Evolutionary conservation across 345 rosid genomes (phyloP), one percentile per base, ranked within the genome.

Genomic region (Excoecaria cochinchinensis): DNA sequence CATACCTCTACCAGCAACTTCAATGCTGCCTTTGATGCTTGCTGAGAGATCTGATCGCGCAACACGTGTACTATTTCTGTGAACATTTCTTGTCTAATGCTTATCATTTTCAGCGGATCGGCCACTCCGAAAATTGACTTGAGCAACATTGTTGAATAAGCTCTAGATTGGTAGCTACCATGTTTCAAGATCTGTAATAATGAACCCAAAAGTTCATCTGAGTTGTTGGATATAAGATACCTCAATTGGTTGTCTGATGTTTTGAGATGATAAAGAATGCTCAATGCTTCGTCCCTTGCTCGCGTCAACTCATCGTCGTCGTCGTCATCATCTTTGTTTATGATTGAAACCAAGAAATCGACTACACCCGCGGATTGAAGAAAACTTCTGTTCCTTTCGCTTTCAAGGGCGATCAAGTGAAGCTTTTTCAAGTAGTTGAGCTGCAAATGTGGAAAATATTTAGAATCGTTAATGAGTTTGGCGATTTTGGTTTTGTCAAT

Each of bases 1-100:
- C 87, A 84, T 10, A 82, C 12, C 22, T 56, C 79, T 57, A 86
- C 74, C 25, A 94, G 78, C 40, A 87, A 78, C 59, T 85, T 83
- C 71, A 94, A 77, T 16, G 89, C 85, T 0, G 93, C 83, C 82
- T 88, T 94, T 6, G 93, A 77, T 4, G 93, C 90, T 70, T 89
- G 88, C 1, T 71, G 80, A 0, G 96, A 89, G 64, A 90, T 87
- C 48, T 81, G 84, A 53, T 90, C 94, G 0, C 48, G 82, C 44
- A 92, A 53, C 19, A 88, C 82, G 48, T 81, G 85, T 15, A 90
- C 79, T 11, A 87, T 55, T 83, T 94, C 91, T 5, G 65, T 40
- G 68, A 94, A 86, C 12, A 86, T 56, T 58, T 82, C 82, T 5
- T 73, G 60, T 68, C 66, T 81, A n/a, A 88, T 56, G 52, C 62